These are phyloP conservation scores for Ophiosphaerella narmari DNA, from an alignment of 2,329 filamentous ascomycete genomes.

Conservation along the genomic window DNA sequence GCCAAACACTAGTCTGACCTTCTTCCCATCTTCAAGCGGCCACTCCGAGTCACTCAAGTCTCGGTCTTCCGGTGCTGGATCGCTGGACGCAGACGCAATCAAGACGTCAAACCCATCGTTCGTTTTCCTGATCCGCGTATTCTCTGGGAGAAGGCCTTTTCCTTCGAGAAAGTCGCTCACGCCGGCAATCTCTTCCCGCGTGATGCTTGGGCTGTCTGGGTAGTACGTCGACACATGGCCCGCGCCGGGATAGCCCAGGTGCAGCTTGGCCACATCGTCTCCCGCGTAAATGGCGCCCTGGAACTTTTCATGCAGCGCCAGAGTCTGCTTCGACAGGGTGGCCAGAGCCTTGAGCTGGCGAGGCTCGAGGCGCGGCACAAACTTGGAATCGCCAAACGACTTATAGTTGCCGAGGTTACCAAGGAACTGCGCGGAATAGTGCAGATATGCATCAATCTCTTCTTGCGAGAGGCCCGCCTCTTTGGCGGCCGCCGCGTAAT, in stretches of 20 bases:
- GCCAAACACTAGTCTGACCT: conserved; percentile 52
- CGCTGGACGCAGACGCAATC: conserved; percentile 52
- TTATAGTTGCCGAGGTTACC: conserved; percentile 62
- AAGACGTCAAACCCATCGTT: conserved; percentile 52
- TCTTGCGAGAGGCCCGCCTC: conserved; percentile 48
- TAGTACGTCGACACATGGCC: conserved; percentile 58
- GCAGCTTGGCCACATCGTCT: conserved; percentile 48
- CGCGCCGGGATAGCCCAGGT: conserved; percentile 55
- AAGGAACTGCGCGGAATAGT: conserved; percentile 53
- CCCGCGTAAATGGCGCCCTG: conserved; percentile 54
- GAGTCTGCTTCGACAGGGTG: conserved; percentile 44
- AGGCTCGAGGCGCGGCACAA: conserved; percentile 54
- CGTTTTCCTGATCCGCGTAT: conserved; percentile 55
- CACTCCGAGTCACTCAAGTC: conserved; percentile 53
- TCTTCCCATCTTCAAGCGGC: conserved; percentile 53
- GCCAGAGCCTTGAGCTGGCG: conserved; percentile 52
- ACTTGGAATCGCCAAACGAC: conserved; percentile 57
- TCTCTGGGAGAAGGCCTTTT: conserved; percentile 55
- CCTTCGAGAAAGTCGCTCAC: conserved; percentile 54
- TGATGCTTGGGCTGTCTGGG: conserved; percentile 54
- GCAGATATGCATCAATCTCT: conserved; percentile 45
- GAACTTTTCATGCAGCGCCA: conserved; percentile 50
- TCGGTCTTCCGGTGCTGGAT: conserved; percentile 46
- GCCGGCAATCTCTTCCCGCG: conserved; percentile 52
- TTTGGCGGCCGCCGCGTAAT: conserved; percentile 54